Evolutionary conservation across 352 stramenopile species (phyloP), one percentile per base, ranked within the genome.

Genomic region (Pythium sp.): DNA sequence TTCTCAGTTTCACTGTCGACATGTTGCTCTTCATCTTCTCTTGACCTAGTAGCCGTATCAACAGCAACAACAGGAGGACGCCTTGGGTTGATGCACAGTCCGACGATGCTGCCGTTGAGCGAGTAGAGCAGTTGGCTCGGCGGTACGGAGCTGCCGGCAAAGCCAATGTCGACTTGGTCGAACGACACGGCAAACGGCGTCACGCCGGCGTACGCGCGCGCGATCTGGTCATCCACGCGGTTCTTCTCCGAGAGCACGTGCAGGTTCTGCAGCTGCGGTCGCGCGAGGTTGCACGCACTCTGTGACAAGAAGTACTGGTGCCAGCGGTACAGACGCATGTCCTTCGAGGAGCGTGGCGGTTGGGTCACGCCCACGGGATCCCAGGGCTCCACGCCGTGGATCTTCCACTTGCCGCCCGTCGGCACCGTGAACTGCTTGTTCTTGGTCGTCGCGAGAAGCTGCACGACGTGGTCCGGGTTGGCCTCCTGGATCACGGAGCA

Each of bases 381-480:
- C 86, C 86, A 94, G 14, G 86, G 84, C 22, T 71, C 73, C 8
- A 94, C 76, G 32, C 75, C 74, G 54, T 92, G 80, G 47, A 94
- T 69, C 2, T 54, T 61, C 86, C 86, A 94, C 15, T 62, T 68
- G 20, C 75, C 74, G 1, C 55, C 65, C 0, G 76, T 81, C 2
- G 89, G 86, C 32, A 96, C 79, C 34, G 89, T 76, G 58, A 96
- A 96, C 64, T 91, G 84, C 65, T 96, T 94, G 75, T 83, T 94
- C 69, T 93, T 93, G 43, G 89, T 97, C 30, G 84, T 86, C 30
- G 94, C 94, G 14, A 98, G 54, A 54, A 99, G 83, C 79, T 99
- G 95, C 43, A 98, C 86, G 66, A 99, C 86, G 79, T 99, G 92
- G 6, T 92, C 79, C 15, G 95, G 95, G 51, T 77, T 72, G 2